phyloP scores from a whole-genome alignment of 2,329 filamentous ascomycete species.

The Paracoccidioides brasiliensis region DNA sequence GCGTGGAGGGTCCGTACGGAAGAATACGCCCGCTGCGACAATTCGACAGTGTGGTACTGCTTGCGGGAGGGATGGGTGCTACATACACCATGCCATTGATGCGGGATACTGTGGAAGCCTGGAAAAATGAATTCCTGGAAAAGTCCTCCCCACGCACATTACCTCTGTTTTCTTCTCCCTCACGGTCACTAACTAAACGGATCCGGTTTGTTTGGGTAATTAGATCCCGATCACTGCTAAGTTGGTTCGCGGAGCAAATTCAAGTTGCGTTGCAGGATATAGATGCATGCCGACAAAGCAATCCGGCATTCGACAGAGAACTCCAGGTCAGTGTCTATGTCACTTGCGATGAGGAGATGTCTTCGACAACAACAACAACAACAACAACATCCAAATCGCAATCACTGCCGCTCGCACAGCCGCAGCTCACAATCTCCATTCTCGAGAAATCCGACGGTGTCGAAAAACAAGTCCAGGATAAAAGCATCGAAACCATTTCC shows the following conservation, averaged over 20 bases:
- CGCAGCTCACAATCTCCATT: not conserved
- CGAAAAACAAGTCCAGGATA: not conserved
- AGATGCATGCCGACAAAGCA: slow-evolving; percentile 20
- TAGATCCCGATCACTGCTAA: slow-evolving; percentile 39
- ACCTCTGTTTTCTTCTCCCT: slow-evolving; percentile 8
- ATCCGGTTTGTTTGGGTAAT: slow-evolving; percentile 48
- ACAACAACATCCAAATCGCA: not conserved
- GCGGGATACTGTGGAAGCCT: slow-evolving; percentile 41
- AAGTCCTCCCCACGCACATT: not conserved
- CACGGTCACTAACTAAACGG: slow-evolving; percentile 26
- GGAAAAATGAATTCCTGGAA: slow-evolving; percentile 23
- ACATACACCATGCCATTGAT: slow-evolving; percentile 46
- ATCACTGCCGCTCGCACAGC: not conserved
- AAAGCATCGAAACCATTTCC: slow-evolving; percentile 16
- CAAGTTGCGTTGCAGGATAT: slow-evolving; percentile 33
- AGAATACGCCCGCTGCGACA: slow-evolving; percentile 40
- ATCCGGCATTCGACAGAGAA: slow-evolving; percentile 25
- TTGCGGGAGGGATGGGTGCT: slow-evolving; percentile 48
- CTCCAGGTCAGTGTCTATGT: slow-evolving; percentile 43
- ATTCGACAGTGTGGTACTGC: slow-evolving; percentile 47
- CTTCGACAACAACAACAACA: slow-evolving; percentile 1
- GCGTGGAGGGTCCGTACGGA: slow-evolving; percentile 45
- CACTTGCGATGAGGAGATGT: slow-evolving; percentile 37
- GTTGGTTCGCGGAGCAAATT: slow-evolving; percentile 42
- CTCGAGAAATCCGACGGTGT: not conserved